Percentiles rank a stretch among this genome's conserved stretches.
Conservation (phyloP, 2,329 filamentous ascomycete species). For the Xylaria arbuscula region DNA sequence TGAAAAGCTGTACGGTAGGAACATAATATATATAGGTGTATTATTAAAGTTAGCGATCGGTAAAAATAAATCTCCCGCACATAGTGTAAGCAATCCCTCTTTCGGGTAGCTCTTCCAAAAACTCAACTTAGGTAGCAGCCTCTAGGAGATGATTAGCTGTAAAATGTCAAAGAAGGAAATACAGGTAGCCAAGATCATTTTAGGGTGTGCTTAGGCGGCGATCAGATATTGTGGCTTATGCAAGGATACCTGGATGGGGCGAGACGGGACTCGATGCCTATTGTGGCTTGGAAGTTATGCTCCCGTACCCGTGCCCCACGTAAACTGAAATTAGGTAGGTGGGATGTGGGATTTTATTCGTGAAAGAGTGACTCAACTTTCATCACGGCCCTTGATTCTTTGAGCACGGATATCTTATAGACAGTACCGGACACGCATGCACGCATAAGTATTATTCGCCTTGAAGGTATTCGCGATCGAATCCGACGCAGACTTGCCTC, state of each 20-base stretch:
- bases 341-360: conserved; percentile 29
- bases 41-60: too few relatives aligned
- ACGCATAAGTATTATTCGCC: neutral
- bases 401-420: conserved; percentile 15
- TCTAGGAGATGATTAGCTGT: too few relatives aligned
- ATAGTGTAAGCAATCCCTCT: too few relatives aligned
- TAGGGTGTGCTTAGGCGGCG: too few relatives aligned
- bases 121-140: too few relatives aligned
- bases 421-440: neutral
- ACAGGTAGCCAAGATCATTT: too few relatives aligned
- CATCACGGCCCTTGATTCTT: neutral
- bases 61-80: too few relatives aligned
- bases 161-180: too few relatives aligned
- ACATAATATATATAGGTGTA: too few relatives aligned
- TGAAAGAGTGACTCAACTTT: conserved; percentile 32
- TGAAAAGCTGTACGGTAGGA: too few relatives aligned
- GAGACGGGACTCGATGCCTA: neutral
- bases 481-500: neutral
- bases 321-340: conserved; percentile 29
- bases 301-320: conserved; percentile 25
- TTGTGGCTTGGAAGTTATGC: conserved; percentile 11
- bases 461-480: neutral
- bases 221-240: neutral
- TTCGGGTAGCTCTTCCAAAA: too few relatives aligned
- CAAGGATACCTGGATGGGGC: neutral